Conservation (phyloP, 306 rosid genomes). For the Cucurbita argyrosperma region DNA sequence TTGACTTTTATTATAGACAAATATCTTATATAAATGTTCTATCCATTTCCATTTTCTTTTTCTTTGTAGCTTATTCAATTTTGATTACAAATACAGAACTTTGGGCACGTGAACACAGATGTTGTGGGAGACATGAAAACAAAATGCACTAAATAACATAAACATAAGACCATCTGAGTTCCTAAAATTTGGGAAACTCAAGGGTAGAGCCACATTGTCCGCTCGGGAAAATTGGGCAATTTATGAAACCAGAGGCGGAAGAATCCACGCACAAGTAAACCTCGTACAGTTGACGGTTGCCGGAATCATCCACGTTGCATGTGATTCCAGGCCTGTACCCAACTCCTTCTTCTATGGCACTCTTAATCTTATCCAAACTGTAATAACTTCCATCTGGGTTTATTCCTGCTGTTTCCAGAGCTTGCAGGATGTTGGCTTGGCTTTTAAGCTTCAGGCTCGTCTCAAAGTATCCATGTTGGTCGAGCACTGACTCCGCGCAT, state of each 20-base stretch:
- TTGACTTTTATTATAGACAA: too few species aligned
- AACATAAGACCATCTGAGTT: background rate
- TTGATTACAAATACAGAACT: too few species aligned
- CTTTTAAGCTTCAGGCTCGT: conserved; percentile 45
- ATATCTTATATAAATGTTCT: too few species aligned
- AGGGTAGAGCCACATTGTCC: conserved; percentile 25
- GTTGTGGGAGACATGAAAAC: too few species aligned
- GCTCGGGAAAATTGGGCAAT: conserved; percentile 40
- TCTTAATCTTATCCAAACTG: conserved; percentile 22
- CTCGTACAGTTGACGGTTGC: conserved; percentile 40
- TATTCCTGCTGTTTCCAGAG: conserved; percentile 43
- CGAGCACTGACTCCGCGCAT: conserved; percentile 41
- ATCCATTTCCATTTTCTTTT: too few species aligned
- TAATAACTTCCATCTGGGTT: conserved; percentile 44
- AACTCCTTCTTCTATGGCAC: conserved; percentile 33
- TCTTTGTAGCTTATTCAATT: too few species aligned
- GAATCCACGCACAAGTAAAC: conserved; percentile 55
- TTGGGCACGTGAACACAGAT: too few species aligned
- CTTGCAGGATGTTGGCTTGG: conserved; percentile 37
- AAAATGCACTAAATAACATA: background rate
- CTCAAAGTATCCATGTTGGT: conserved; percentile 50
- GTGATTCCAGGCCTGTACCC: conserved; percentile 41
- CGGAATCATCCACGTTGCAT: conserved; percentile 36
- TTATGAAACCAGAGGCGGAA: conserved; percentile 33
- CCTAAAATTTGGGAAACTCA: conserved; percentile 35